phyloP scores from a whole-genome alignment of 2,329 filamentous ascomycete species.

The Lojkania enalia region DNA sequence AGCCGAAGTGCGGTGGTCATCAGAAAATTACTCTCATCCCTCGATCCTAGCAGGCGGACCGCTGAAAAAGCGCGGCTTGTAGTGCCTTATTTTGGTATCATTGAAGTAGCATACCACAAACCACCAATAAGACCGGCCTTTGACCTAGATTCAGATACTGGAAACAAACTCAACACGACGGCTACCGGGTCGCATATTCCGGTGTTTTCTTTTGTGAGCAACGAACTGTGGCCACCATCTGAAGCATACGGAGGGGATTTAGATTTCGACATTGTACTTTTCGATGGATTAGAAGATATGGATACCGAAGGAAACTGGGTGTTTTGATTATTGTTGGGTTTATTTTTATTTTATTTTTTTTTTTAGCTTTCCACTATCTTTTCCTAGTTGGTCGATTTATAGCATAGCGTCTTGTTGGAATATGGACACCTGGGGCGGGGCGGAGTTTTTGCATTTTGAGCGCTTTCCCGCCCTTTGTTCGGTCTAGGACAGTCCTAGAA shows the following conservation, averaged over 20 bases:
- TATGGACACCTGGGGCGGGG: background rate
- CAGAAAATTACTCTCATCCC: slow-evolving; percentile 38
- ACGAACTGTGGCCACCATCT: slow-evolving; percentile 34
- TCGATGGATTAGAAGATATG: slow-evolving; percentile 39
- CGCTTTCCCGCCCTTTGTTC: too few species aligned
- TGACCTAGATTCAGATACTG: slow-evolving; percentile 34
- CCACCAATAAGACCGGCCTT: slow-evolving; percentile 34
- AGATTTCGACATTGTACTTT: slow-evolving; percentile 42
- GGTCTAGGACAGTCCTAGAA: too few species aligned
- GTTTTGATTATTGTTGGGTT: slow-evolving; percentile 24
- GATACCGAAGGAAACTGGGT: slow-evolving; percentile 42
- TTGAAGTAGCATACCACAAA: slow-evolving; percentile 35
- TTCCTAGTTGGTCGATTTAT: background rate
- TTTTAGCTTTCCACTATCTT: background rate
- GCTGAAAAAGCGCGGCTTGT: slow-evolving; percentile 28
- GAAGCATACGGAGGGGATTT: slow-evolving; percentile 18
- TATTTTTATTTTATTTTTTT: background rate
- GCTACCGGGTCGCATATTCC: slow-evolving; percentile 30
- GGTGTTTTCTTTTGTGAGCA: slow-evolving; percentile 41
- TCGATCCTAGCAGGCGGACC: slow-evolving; percentile 32
- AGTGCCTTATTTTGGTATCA: slow-evolving; percentile 41
- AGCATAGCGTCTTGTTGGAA: background rate
- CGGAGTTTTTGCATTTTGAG: background rate
- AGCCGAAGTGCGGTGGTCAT: slow-evolving; percentile 36
- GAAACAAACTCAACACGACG: slow-evolving; percentile 29